Base-by-base conservation (phyloP, 2,329 filamentous ascomycete genomes). In the Sporothrix sp. region DNA sequence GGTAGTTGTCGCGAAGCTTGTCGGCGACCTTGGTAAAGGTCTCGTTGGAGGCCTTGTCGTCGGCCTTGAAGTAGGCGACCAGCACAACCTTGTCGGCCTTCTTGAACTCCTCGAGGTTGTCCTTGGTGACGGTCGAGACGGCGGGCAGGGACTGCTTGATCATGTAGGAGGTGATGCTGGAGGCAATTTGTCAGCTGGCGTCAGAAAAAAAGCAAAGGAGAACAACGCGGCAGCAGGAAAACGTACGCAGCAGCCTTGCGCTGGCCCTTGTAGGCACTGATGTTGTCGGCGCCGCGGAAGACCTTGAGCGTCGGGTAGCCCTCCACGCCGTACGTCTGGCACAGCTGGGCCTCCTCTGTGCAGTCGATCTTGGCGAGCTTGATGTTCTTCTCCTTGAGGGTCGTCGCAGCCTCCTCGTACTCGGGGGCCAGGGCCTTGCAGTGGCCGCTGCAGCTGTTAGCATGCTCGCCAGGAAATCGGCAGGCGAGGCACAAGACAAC, bases 231-330 rank as follows among this genome's bases (percentile, higher is more conserved):
- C 5, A 10, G 16, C 30, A 14, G 16, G 9, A 35, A 39, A 23
- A 73, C 78, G 71, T 70, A 82, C 79, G 75, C 77, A 69, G 80
- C 82, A 58, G 90, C 84, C 77, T 97, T 95, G 69, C 93, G 82
- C 70, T 88, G 84, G 65, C 93, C 93, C 62, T 76, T 75, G 74
- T 98, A 98, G 57, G 90, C 84, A 58, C 79, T 75, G 66, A 87
- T 71, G 66, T 85, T 87, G 10, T 96, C 87, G 38, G 73, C 70
- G 61, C 93, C 91, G 63, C 91, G 88, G 89, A 98, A 98, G 72
- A 98, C 81, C 83, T 97, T 98, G 66, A 98, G 81, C 59, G 93
- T 98, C 56, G 93, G 93, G 78, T 98, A 98, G 58, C 93, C 93
- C 76, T 97, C 89, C 38, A 98, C 90, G 56, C 87, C 90, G 63